Evolutionary conservation across 1,139 yeast genomes (phyloP).

Genomic region (Kurtzmaniella quercitrusa): DNA sequence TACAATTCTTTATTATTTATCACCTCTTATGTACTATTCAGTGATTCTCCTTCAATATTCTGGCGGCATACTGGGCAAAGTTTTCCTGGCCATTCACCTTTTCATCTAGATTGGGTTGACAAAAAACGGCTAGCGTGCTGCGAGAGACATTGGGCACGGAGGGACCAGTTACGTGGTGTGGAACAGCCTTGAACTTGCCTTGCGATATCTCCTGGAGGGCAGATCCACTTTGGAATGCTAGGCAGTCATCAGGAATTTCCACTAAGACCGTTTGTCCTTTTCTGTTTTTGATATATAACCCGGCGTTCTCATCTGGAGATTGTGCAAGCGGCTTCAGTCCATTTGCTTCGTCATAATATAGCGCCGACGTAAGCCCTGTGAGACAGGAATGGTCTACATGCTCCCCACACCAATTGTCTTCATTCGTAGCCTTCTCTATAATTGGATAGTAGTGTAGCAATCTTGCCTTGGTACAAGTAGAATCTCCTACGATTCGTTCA

Average conservation of each 20-base stretch:
- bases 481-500: slow-evolving; percentile 40
- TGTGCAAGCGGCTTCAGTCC: slow-evolving; percentile 13
- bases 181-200: slow-evolving; percentile 55
- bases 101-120: slow-evolving; percentile 58
- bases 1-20: no score
- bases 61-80: slow-evolving; percentile 47
- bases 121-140: slow-evolving; percentile 60
- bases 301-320: slow-evolving; percentile 46
- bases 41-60: slow-evolving; percentile 34
- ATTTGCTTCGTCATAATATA: slow-evolving; percentile 40
- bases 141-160: slow-evolving; percentile 35
- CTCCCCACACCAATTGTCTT: slow-evolving; percentile 59
- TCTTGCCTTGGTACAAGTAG: slow-evolving; percentile 59
- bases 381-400: slow-evolving; percentile 62
- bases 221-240: slow-evolving; percentile 66
- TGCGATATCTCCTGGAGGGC: slow-evolving; percentile 51
- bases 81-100: slow-evolving; percentile 38
- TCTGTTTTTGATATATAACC: slow-evolving; percentile 51
- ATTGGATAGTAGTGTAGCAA: slow-evolving; percentile 51
- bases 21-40: no score
- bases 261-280: slow-evolving; percentile 45
- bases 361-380: slow-evolving; percentile 58
- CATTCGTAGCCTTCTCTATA: slow-evolving; percentile 10
- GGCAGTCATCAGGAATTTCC: slow-evolving; percentile 49
- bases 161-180: slow-evolving; percentile 54